These are phyloP conservation scores for Fraxinus baroniana DNA, from an alignment of 305 asterid species.

Conservation along the genomic window DNA sequence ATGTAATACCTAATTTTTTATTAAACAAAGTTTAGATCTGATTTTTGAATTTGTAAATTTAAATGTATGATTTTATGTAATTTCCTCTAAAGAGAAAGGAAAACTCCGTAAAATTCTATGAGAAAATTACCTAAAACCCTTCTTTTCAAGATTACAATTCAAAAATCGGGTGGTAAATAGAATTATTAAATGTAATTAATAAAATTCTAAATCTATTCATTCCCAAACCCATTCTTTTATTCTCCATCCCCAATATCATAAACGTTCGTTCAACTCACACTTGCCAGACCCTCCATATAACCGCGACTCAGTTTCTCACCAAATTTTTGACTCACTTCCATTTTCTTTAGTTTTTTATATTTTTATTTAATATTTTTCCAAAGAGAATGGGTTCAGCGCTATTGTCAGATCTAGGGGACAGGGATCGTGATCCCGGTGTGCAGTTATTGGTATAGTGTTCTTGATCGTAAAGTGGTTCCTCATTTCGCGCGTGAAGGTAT, in stretches of 20 bases:
- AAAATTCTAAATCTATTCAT: no score
- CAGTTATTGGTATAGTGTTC: constrained; percentile 66
- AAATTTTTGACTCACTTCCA: neutral
- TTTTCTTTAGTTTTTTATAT: neutral
- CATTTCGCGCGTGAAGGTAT: constrained; percentile 63
- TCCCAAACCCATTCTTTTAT: no score
- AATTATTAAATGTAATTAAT: no score
- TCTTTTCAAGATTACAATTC: no score
- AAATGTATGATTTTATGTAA: no score
- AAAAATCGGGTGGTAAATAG: no score
- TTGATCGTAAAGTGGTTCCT: constrained; percentile 68
- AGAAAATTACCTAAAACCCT: no score
- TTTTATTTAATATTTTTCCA: constrained; percentile 12
- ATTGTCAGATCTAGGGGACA: constrained; percentile 63
- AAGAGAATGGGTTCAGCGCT: constrained; percentile 48
- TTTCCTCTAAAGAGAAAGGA: no score
- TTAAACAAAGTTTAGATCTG: no score
- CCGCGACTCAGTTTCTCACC: constrained; percentile 15
- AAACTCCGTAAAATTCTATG: no score
- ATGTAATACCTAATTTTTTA: no score
- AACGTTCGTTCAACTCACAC: constrained; percentile 16
- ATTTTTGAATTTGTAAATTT: no score
- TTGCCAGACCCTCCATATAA: constrained; percentile 26
- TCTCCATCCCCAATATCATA: neutral
- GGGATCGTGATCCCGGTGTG: constrained; percentile 76